These are phyloP conservation scores for Venturia effusa DNA, from an alignment of 2,329 filamentous ascomycete species.

Conservation along the genomic window DNA sequence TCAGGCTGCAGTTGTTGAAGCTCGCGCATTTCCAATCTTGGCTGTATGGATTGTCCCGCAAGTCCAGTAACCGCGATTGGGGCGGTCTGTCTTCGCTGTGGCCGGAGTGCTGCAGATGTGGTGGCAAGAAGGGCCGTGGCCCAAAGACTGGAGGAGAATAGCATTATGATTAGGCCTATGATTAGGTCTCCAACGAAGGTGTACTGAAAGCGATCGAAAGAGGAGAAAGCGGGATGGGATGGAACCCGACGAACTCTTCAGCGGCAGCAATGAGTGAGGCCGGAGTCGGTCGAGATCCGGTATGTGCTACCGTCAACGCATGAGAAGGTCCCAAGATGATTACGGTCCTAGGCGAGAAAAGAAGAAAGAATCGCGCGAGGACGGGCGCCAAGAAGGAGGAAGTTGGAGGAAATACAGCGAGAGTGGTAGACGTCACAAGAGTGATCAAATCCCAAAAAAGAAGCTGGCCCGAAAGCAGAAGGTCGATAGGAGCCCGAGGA, in stretches of 20 bases:
- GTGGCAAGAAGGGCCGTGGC: not conserved
- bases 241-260: not conserved
- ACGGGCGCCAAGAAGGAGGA: not conserved
- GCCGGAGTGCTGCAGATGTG: not conserved
- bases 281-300: not conserved
- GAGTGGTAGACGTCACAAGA: not conserved
- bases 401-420: not conserved
- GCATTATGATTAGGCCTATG: slow-evolving; percentile 1
- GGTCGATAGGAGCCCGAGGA: not conserved
- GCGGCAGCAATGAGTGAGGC: not conserved
- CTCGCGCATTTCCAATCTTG: slow-evolving; percentile 55
- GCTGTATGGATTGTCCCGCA: slow-evolving; percentile 18
- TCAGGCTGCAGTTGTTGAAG: slow-evolving; percentile 48
- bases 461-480: not conserved
- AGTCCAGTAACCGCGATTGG: slow-evolving; percentile 17
- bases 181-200: not conserved
- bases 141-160: not conserved
- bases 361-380: not conserved
- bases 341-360: not conserved
- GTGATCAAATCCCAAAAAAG: not conserved
- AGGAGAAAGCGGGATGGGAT: not conserved
- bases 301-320: not conserved
- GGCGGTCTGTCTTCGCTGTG: slow-evolving; percentile 5
- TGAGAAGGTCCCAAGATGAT: not conserved
- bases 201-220: not conserved